Base-by-base conservation (phyloP, 2,329 filamentous ascomycete species). In the Xylaria sp. region DNA sequence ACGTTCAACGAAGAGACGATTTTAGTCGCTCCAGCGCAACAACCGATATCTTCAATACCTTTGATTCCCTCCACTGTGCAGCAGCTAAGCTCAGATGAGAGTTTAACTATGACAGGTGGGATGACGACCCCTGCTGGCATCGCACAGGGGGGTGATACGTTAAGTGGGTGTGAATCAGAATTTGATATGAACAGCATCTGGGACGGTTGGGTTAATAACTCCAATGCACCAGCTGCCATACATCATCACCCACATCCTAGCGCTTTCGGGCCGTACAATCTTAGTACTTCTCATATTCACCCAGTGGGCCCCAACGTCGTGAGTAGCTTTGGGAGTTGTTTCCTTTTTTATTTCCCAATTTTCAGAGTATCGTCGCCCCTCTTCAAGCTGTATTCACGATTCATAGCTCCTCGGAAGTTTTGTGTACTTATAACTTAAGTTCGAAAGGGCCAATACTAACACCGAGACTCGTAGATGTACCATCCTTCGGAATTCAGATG, bases 61-160 rank as follows among this genome's bases (percentile, higher is more conserved):
- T 72, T 78, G 51, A 73, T 79, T 61, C 69, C 73, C 2, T 70
- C 74, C 6, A 69, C 70, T 46, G 71, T 77, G 25, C 78, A 79
- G 59, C 77, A 78, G 58, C 77, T 77, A 7, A 79, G 76, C 41
- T 77, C 78, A 8, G 77, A 79, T 48, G 77, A 73, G 39, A 78
- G 73, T 20, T 66, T 76, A 9, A 75, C 77, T 15, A 61, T 77
- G 48, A 76, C 69, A 58, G 74, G 70, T 48, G 73, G 70, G 13
- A 71, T 76, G 25, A 72, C 73, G 12, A 52, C 68, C 2, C 54
- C 70, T 13, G 70, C 70, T 18, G 69, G 72, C 20, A 68, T 77
- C 59, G 61, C 70, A 2, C 74, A 74, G 10, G 67, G 68, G 13
- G 73, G 76, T 23, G 78, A 79, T 54, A 12, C 63, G 1, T 63